phyloP scores from a whole-genome alignment of 257 asterid species.

The Solanum appendiculatum region DNA sequence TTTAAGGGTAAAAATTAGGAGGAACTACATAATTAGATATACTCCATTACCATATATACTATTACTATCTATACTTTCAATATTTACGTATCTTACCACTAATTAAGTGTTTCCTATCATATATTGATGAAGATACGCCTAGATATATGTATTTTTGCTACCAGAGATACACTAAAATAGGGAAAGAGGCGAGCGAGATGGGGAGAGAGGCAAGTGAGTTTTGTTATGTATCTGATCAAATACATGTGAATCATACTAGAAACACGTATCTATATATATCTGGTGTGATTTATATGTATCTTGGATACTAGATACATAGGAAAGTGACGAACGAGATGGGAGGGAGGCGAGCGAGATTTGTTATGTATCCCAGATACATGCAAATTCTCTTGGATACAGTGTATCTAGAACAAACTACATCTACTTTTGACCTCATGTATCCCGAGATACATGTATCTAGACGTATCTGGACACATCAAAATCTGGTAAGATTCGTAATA shows the following conservation, averaged over 20 bases:
- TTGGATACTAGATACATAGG: neutral
- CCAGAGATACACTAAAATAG: neutral
- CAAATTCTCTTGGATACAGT: too few species aligned
- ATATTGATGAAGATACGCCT: neutral
- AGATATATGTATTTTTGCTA: neutral
- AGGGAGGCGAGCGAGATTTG: neutral
- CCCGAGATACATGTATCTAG: neutral
- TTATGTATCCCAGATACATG: neutral
- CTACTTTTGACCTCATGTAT: neutral
- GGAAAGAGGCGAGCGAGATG: neutral
- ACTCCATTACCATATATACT: neutral
- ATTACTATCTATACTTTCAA: neutral
- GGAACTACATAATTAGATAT: too few species aligned
- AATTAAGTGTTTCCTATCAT: neutral
- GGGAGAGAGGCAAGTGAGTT: neutral
- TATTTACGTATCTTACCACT: neutral
- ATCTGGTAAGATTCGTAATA: neutral
- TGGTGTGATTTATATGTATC: too few species aligned
- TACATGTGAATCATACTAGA: neutral
- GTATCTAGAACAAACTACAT: too few species aligned
- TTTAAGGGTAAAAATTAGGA: neutral
- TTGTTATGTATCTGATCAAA: neutral
- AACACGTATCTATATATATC: neutral
- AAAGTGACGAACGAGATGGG: neutral
- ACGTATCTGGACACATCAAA: neutral